Percentiles rank a stretch among this genome's conserved stretches.
Conservation (phyloP, 441 rosid genomes). For the Pelargonium cotyledonis region DNA sequence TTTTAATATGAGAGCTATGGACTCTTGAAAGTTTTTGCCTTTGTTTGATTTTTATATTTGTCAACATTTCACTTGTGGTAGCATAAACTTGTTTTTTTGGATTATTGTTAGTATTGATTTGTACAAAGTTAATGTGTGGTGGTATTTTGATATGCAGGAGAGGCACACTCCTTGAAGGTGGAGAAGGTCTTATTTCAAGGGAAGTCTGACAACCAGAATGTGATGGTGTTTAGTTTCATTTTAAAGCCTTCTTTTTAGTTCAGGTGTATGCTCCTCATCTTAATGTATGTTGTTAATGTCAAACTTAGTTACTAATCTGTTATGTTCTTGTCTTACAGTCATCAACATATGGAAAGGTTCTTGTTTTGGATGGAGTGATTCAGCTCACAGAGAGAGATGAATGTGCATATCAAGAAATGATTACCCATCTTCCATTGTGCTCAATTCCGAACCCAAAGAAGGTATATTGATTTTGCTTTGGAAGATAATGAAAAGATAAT, state of each 20-base stretch:
- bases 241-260: not conserved
- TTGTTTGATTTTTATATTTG: not conserved
- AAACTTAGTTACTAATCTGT: not conserved
- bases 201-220: slow-evolving; percentile 89
- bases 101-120: not conserved
- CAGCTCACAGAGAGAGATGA: slow-evolving; percentile 97
- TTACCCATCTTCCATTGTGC: slow-evolving; percentile 88
- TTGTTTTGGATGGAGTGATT: slow-evolving; percentile 89
- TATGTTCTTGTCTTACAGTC: slow-evolving; percentile 42
- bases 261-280: not conserved
- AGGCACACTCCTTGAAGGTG: slow-evolving; percentile 93
- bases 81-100: not conserved
- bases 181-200: slow-evolving; percentile 85
- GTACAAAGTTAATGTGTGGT: not conserved
- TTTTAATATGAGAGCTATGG: too few relatives aligned
- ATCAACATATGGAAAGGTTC: slow-evolving; percentile 83
- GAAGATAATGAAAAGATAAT: not conserved
- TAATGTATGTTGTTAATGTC: not conserved
- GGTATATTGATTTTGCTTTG: slow-evolving; percentile 29
- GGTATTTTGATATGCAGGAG: slow-evolving; percentile 47
- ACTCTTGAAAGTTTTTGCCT: not conserved
- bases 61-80: not conserved
- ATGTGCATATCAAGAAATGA: slow-evolving; percentile 98
- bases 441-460: slow-evolving; percentile 83
- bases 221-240: slow-evolving; percentile 54